Percentiles rank a stretch among this genome's conserved stretches.
phyloP scores from a whole-genome alignment of 768 basidiomycete species.

The Xerocomus spinulosus region DNA sequence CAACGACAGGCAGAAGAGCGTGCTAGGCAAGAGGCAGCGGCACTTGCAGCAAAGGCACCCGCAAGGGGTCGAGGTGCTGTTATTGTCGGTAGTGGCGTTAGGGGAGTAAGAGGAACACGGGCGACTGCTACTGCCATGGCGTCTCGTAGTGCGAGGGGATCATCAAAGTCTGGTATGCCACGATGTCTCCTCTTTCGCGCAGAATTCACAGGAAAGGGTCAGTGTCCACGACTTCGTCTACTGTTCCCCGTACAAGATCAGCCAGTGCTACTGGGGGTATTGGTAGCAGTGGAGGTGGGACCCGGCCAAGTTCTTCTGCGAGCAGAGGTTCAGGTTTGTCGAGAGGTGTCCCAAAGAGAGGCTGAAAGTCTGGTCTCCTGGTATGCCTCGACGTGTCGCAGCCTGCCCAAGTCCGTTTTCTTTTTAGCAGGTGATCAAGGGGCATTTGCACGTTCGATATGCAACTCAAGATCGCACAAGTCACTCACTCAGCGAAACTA shows the following conservation, averaged over 20 bases:
- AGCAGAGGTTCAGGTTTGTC: conserved; percentile 24
- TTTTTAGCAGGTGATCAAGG: neutral
- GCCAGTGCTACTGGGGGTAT: conserved; percentile 27
- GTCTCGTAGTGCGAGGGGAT: conserved; percentile 43
- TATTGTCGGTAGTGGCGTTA: conserved; percentile 49
- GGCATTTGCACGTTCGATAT: neutral
- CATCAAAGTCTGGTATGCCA: conserved; percentile 35
- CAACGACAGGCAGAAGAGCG: conserved; percentile 47
- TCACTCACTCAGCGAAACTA: neutral
- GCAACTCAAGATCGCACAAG: neutral
- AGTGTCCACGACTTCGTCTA: conserved; percentile 16
- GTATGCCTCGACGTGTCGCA: neutral
- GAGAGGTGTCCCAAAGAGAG: conserved; percentile 24
- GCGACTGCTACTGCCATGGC: conserved; percentile 48
- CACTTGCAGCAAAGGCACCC: conserved; percentile 23
- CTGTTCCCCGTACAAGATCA: conserved; percentile 22
- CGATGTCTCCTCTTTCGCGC: neutral
- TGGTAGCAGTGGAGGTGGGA: conserved; percentile 12
- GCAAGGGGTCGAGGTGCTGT: conserved; percentile 42
- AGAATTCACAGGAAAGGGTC: conserved; percentile 2
- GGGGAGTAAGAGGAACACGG: conserved; percentile 70
- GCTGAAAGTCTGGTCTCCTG: conserved; percentile 8
- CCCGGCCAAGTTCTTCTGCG: conserved; percentile 21
- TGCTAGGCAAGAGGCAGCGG: conserved; percentile 42
- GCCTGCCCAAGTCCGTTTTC: neutral